Conservation (phyloP, 2,329 filamentous ascomycete species). For the Colletotrichum tabaci region DNA sequence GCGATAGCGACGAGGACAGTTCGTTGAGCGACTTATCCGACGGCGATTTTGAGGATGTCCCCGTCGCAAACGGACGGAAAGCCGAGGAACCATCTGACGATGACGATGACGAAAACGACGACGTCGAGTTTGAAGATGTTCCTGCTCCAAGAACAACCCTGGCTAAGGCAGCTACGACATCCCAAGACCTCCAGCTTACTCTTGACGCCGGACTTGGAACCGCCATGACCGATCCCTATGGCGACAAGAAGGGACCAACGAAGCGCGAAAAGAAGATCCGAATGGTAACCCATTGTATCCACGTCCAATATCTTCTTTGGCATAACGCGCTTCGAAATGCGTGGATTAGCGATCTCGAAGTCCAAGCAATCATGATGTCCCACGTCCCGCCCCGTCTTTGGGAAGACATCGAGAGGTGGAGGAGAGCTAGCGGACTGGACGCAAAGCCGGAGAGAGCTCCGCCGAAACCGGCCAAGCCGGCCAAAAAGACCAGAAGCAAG, state of each 20-base stretch:
- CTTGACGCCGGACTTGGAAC: constrained; percentile 72
- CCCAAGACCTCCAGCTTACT: constrained; percentile 82
- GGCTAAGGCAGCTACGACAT: constrained; percentile 63
- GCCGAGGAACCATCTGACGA: constrained; percentile 53
- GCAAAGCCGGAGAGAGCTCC: constrained; percentile 53
- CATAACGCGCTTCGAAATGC: constrained; percentile 90
- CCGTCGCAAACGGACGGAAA: constrained; percentile 60
- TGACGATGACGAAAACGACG: constrained; percentile 74
- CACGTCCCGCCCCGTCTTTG: constrained; percentile 78
- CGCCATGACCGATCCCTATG: constrained; percentile 73
- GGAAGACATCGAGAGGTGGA: constrained; percentile 82
- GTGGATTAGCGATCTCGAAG: constrained; percentile 83
- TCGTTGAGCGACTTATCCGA: constrained; percentile 70
- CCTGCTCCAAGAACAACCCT: constrained; percentile 55
- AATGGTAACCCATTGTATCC: constrained; percentile 85
- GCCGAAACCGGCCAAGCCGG: constrained; percentile 48
- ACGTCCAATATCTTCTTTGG: constrained; percentile 89
- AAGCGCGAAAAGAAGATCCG: constrained; percentile 88
- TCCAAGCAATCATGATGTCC: constrained; percentile 83
- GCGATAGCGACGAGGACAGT: constrained; percentile 61
- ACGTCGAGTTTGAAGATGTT: constrained; percentile 75
- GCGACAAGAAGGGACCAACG: constrained; percentile 84
- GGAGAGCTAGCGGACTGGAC: constrained; percentile 75
- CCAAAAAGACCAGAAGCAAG: constrained; percentile 53
- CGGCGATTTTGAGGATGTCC: constrained; percentile 66